These are phyloP conservation scores for Stephanodiscus triporus DNA, from an alignment of 108 stramenopile species.

Conservation along the genomic window DNA sequence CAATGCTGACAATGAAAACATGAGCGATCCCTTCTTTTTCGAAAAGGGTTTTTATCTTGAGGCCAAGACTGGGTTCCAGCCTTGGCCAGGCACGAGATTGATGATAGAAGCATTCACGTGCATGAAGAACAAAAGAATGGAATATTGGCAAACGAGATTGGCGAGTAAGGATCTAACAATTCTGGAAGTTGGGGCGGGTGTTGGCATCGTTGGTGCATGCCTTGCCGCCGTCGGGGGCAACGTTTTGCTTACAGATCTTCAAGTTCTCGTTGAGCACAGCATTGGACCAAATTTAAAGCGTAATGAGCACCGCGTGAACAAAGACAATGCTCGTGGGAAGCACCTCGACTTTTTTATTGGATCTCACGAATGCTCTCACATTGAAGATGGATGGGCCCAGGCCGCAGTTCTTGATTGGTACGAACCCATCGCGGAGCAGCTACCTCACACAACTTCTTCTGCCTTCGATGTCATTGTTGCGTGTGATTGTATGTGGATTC, in stretches of 20 bases:
- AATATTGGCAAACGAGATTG: constrained; percentile 24
- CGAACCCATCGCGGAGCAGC: constrained; percentile 18
- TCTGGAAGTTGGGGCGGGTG: constrained; percentile 39
- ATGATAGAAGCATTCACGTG: constrained; percentile 45
- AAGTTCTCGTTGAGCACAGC: constrained; percentile 32
- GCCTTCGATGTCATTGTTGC: constrained; percentile 36
- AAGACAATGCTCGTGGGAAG: neutral
- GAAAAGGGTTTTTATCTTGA: constrained; percentile 49
- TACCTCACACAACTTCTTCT: constrained; percentile 3
- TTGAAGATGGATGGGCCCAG: constrained; percentile 31
- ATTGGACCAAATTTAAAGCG: constrained; percentile 29
- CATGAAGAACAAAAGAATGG: constrained; percentile 3
- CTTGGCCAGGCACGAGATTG: constrained; percentile 51
- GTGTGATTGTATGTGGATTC: constrained; percentile 47
- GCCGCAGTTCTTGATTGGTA: constrained; percentile 39
- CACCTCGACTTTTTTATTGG: neutral
- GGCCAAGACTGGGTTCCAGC: constrained; percentile 55
- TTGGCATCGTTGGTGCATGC: constrained; percentile 39
- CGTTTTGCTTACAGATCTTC: constrained; percentile 45
- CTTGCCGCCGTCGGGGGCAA: constrained; percentile 42
- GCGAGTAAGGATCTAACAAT: constrained; percentile 7
- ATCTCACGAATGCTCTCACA: neutral
- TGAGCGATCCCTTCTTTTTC: constrained; percentile 47
- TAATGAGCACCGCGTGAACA: neutral
- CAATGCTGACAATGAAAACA: constrained; percentile 15